phyloP scores from a whole-genome alignment of 495 filamentous ascomycete genomes.

The Niebla homalea region DNA sequence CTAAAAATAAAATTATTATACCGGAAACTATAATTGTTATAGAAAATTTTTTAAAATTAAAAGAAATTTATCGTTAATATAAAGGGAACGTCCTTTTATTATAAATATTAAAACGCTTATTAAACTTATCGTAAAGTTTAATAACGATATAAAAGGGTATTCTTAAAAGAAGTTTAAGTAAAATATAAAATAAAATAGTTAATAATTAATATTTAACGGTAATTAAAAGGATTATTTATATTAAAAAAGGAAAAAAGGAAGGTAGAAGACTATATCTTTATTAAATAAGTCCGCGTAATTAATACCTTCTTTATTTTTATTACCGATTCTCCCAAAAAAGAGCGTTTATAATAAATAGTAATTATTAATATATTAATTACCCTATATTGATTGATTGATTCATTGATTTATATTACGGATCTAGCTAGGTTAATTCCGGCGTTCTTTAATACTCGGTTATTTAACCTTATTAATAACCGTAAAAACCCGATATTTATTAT shows the following conservation, averaged over 20 bases:
- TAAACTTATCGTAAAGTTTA: not conserved
- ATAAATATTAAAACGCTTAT: slow-evolving; percentile 1
- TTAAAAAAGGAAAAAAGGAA: not conserved
- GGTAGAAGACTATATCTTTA: slow-evolving; percentile 6
- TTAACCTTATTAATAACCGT: too few species aligned
- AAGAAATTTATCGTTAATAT: slow-evolving; percentile 2
- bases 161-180: slow-evolving; percentile 1
- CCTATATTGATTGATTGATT: too few species aligned
- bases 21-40: not conserved
- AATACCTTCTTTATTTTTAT: slow-evolving; percentile 5
- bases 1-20: too few species aligned
- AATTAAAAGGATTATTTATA: slow-evolving; percentile 16
- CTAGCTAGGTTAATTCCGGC: too few species aligned
- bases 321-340: slow-evolving; percentile 1
- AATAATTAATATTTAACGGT: slow-evolving; percentile 20
- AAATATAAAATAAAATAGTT: slow-evolving; percentile 24
- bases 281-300: slow-evolving; percentile 3
- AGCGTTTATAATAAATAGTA: slow-evolving; percentile 1
- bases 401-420: too few species aligned
- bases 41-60: slow-evolving; percentile 1
- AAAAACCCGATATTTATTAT: too few species aligned
- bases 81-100: slow-evolving; percentile 4
- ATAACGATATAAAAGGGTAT: not conserved
- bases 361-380: slow-evolving; percentile 5
- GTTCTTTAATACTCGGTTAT: too few species aligned